Base-by-base conservation (phyloP, 306 rosid species). In the Heteromeles arbutifolia region DNA sequence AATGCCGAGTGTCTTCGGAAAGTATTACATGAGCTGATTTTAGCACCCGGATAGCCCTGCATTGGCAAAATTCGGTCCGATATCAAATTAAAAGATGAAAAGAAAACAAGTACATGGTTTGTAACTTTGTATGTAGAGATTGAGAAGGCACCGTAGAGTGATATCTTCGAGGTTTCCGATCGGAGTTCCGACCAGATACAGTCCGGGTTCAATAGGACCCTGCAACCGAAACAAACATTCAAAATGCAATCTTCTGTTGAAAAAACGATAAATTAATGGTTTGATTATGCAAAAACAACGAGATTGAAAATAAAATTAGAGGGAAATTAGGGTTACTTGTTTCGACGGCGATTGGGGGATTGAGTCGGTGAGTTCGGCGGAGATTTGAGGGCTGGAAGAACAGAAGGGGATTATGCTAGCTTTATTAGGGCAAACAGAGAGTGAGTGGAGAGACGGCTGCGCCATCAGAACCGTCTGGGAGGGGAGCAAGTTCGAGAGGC, bases 1-100 rank as follows among this genome's bases (percentile, higher is more conserved):
- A 95, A 81, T 95, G 99, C 74, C 99, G 87, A 3, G 99, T 95
- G 72, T 92, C 99, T 73, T 95, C 97, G 1, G 97, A 89, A 18
- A 95, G 97, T 75, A 95, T 86, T 53, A 95, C 91, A 77, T 89
- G 77, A 59, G 97, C 99, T 15, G 96, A 88, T 44, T 82, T 88
- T 52, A 95, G 78, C 3, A 92, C 87, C 9, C 97, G 97, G 45
- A 95, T 85, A 59, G 99, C 97, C 74, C 98, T 94, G 83, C 79
- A 76, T 61, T 25, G 26, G 25, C 50, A 44, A 79, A 44, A 11
- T 43, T 65, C 59, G 59, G 17, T 48, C 6, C 24, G 4, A 56
- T 62, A 43, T 34, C 57, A 29, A 15, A 70, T 19, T 7, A 39
- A 8, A 14, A 57, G 12, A 24, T 24, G 44, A 19, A 14, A 19